A percentile compares a stretch with the other conserved stretches of the same genome.
Conservation (phyloP, 352 stramenopile genomes). For the Pythium angustatum region DNA sequence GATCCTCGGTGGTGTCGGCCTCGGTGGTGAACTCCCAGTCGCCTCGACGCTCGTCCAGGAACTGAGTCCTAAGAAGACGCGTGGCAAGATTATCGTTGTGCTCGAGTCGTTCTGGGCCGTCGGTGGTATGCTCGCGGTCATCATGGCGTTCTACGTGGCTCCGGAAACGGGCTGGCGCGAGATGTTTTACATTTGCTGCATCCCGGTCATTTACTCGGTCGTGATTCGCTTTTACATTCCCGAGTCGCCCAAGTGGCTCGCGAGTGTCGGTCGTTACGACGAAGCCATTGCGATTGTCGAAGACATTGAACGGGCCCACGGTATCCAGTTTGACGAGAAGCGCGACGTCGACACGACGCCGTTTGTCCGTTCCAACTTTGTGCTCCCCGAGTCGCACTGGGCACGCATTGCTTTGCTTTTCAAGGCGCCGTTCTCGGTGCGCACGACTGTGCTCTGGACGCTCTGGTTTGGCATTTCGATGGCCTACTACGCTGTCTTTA, state of each 20-base stretch:
- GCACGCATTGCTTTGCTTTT: constrained; percentile 60
- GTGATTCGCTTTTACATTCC: constrained; percentile 55
- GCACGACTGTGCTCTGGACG: constrained; percentile 63
- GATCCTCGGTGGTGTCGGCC: constrained; percentile 64
- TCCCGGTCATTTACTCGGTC: constrained; percentile 49
- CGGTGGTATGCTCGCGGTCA: constrained; percentile 57
- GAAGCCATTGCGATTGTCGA: constrained; percentile 62
- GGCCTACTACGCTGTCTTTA: constrained; percentile 74
- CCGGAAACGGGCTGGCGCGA: constrained; percentile 59
- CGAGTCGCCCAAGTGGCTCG: constrained; percentile 75
- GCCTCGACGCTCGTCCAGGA: constrained; percentile 66
- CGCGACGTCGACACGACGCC: constrained; percentile 28
- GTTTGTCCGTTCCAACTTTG: constrained; percentile 2
- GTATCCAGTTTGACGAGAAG: constrained; percentile 48
- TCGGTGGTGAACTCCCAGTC: constrained; percentile 61
- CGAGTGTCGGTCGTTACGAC: constrained; percentile 59
- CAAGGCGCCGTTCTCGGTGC: constrained; percentile 45
- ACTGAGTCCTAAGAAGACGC: constrained; percentile 52
- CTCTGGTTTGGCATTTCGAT: constrained; percentile 72
- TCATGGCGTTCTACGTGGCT: constrained; percentile 49
- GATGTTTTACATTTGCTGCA: constrained; percentile 58
- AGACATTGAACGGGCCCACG: constrained; percentile 51
- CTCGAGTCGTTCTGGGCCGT: constrained; percentile 70
- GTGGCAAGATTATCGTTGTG: constrained; percentile 64
- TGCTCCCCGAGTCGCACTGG: constrained; percentile 48